phyloP scores from a whole-genome alignment of 495 filamentous ascomycete species.

The Trichoderma erinaceum region DNA sequence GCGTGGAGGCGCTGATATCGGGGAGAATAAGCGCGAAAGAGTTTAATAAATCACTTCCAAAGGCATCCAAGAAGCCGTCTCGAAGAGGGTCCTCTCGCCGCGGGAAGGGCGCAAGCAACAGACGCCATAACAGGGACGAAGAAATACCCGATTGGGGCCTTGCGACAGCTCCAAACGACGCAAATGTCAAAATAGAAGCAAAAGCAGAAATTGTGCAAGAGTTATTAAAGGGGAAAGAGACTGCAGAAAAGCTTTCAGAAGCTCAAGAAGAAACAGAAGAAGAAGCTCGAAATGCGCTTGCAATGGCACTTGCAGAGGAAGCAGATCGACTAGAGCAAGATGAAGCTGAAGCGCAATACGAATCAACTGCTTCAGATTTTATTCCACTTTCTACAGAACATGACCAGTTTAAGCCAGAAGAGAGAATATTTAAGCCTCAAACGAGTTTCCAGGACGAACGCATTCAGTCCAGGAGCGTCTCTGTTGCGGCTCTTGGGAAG shows the following conservation, averaged over 20 bases:
- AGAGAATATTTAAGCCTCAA: too few relatives aligned
- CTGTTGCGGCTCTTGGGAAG: slow-evolving; percentile 12
- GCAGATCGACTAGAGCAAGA: background rate
- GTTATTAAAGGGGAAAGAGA: background rate
- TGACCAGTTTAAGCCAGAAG: background rate
- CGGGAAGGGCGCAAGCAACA: slow-evolving; percentile 3
- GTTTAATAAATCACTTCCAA: background rate
- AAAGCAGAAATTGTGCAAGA: background rate
- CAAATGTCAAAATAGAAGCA: background rate
- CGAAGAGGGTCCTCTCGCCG: background rate
- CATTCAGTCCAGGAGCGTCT: background rate
- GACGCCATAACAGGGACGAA: background rate
- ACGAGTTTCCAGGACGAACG: background rate
- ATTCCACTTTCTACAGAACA: background rate
- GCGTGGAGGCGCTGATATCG: slow-evolving; percentile 12
- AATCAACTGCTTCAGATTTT: background rate
- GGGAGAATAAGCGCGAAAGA: background rate
- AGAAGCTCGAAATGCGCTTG: background rate
- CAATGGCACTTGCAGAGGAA: background rate
- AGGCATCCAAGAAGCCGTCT: background rate
- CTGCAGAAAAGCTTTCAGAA: background rate
- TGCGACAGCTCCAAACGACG: background rate
- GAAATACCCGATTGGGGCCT: slow-evolving; percentile 4
- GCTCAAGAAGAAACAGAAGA: background rate
- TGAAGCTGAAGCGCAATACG: background rate